Evolutionary conservation across 1,284 basidiomycete species (phyloP), one percentile per base, ranked within the genome.

Genomic region (Irpex lacteus): DNA sequence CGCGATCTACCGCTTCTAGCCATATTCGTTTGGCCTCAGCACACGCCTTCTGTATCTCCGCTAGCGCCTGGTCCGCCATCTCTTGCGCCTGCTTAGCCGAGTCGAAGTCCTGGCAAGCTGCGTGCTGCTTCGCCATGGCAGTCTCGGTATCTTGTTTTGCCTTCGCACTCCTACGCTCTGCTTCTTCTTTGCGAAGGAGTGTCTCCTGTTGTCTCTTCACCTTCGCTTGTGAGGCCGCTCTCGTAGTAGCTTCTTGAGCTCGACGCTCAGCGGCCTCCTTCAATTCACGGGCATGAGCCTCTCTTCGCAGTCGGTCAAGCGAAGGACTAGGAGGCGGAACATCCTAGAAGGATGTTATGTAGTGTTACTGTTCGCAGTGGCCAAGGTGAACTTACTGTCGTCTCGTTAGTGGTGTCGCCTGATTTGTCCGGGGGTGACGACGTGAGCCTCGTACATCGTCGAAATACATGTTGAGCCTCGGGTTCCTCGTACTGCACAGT

Each of bases 401-500:
- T 15, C 15, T 44, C 40, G 15, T 9, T 44, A 9, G 40, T 11
- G 15, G 40, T 15, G 8, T 8, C 15, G 37, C 36, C 21, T 56
- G 32, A 15, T 15, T 9, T 5, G 3, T 36, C 44, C 34, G 54
- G 21, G 18, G 8, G 32, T 60, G 49, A 15, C 4, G 6, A 6
- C 15, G 7, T 38, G 11, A 15, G 7, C 44, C 26, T 40, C 13
- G 11, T 38, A 7, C 3, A n/a, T 19, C 36, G 38, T 3, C 34
- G 58, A 34, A 60, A 55, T 36, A 54, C 47, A 18, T 37, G 4
- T 44, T 63, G 60, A 15, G 53, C 44, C 2, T n/a, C 40, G 4
- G 50, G 52, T 49, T 60, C 58, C 11, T 44, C 26, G 18, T 47
- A 44, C 5, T 59, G 63, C 3, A 63, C 57, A 26, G 52, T 60